phyloP scores from a whole-genome alignment of 176 grass and related monocot species.

The Oryza rufipogon region DNA sequence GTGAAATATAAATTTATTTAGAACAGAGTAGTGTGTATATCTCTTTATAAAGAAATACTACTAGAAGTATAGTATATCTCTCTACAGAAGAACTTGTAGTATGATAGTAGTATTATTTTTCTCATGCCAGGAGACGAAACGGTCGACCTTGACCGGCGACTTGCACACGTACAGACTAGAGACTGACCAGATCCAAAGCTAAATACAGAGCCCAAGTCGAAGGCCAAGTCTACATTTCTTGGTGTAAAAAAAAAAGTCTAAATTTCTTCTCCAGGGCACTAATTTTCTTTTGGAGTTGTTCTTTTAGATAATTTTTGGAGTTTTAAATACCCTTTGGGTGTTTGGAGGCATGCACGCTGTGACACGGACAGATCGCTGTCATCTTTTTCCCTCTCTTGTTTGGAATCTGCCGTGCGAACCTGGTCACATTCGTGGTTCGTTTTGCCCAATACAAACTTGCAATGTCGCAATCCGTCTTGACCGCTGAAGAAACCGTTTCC shows the following conservation, averaged over 20 bases:
- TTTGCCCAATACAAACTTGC: background rate
- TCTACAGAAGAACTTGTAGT: too few relatives aligned
- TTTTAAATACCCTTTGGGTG: background rate
- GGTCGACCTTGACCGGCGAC: background rate
- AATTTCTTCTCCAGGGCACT: too few relatives aligned
- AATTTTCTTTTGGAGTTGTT: too few relatives aligned
- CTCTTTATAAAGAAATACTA: too few relatives aligned
- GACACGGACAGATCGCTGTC: background rate
- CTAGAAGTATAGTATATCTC: too few relatives aligned
- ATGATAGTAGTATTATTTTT: too few relatives aligned
- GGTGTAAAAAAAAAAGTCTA: too few relatives aligned
- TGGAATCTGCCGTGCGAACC: slow-evolving; percentile 19
- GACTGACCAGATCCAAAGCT: background rate
- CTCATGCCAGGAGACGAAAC: background rate
- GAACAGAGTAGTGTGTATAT: too few relatives aligned
- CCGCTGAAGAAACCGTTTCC: background rate
- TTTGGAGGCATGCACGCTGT: background rate
- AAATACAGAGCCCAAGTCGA: too few relatives aligned
- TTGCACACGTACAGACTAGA: background rate
- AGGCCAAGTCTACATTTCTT: background rate
- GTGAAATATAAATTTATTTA: too few relatives aligned
- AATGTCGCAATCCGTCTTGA: background rate
- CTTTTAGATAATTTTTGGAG: too few relatives aligned
- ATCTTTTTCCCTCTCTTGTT: background rate
- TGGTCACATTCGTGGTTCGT: background rate